Conservation (phyloP, 345 rosid species). For the Crucihimalaya himalaica region DNA sequence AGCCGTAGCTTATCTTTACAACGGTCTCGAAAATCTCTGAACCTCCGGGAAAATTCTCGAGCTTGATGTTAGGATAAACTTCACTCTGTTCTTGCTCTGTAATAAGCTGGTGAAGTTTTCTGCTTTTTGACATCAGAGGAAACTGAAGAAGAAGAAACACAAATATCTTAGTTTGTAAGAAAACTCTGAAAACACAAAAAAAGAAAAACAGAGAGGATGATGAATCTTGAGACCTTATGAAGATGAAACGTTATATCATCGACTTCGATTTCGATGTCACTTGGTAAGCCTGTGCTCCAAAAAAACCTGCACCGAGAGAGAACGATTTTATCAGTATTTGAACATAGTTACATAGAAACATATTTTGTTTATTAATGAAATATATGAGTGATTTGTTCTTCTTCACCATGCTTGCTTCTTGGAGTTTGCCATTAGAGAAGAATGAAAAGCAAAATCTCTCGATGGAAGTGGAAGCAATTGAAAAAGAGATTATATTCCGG, state of each 20-base stretch:
- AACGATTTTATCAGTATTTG: not conserved
- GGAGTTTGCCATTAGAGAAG: conserved; percentile 53
- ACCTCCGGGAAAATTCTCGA: conserved; percentile 78
- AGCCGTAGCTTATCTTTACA: conserved; percentile 84
- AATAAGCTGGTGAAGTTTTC: conserved; percentile 64
- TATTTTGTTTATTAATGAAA: not conserved
- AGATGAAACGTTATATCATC: conserved; percentile 77
- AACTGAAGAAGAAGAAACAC: conserved; percentile 56
- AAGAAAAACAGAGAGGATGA: not conserved
- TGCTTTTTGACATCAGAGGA: conserved; percentile 78
- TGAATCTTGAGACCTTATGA: conserved; percentile 57
- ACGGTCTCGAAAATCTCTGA: conserved; percentile 73
- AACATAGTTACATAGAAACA: not conserved
- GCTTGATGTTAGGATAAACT: conserved; percentile 44
- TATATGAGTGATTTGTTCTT: not conserved
- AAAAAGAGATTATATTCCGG: conserved; percentile 29
- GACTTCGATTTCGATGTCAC: conserved; percentile 74
- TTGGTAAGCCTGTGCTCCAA: conserved; percentile 72
- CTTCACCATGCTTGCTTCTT: conserved; percentile 84
- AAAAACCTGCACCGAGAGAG: conserved; percentile 60
- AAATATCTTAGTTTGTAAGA: not conserved
- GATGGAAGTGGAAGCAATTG: not conserved
- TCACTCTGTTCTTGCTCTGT: conserved; percentile 54
- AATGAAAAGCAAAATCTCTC: not conserved
- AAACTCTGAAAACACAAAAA: not conserved